Conservation (phyloP, 169 alveolate species). For the Plasmodium yoelii region DNA sequence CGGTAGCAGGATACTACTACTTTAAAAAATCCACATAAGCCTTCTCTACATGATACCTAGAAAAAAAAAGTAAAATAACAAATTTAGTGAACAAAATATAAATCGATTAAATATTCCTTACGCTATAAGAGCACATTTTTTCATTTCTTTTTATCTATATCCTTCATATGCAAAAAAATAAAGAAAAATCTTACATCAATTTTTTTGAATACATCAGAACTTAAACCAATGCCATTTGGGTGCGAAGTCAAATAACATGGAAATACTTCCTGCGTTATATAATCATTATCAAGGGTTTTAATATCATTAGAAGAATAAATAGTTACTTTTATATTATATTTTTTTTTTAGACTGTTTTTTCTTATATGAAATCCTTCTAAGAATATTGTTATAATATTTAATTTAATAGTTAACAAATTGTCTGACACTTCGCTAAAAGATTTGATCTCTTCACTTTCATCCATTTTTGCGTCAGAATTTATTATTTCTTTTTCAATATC, state of each 20-base stretch:
- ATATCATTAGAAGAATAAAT: slow-evolving; percentile 53
- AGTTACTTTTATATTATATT: slow-evolving; percentile 25
- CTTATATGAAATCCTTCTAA: slow-evolving; percentile 20
- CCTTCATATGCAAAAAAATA: neutral
- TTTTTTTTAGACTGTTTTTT: slow-evolving; percentile 18
- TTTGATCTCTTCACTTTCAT: neutral
- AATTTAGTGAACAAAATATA: neutral
- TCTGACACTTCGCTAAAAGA: neutral
- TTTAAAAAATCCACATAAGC: slow-evolving; percentile 13
- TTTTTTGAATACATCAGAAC: slow-evolving; percentile 65
- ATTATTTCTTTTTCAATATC: neutral
- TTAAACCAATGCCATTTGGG: slow-evolving; percentile 42
- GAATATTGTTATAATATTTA: slow-evolving; percentile 50
- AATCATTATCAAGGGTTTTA: slow-evolving; percentile 37
- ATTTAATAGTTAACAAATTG: slow-evolving; percentile 13
- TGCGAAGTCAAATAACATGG: slow-evolving; percentile 54
- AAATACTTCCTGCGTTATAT: slow-evolving; percentile 8
- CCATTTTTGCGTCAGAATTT: neutral
- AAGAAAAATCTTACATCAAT: slow-evolving; percentile 19
- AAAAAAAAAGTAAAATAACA: neutral
- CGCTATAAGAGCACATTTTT: neutral
- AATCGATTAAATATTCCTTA: neutral
- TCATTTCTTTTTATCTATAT: neutral
- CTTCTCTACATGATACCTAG: slow-evolving; percentile 29
- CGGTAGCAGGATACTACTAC: slow-evolving; percentile 53